These are phyloP conservation scores for Zarea fungicola DNA, from an alignment of 2,329 filamentous ascomycete species.

Conservation along the genomic window DNA sequence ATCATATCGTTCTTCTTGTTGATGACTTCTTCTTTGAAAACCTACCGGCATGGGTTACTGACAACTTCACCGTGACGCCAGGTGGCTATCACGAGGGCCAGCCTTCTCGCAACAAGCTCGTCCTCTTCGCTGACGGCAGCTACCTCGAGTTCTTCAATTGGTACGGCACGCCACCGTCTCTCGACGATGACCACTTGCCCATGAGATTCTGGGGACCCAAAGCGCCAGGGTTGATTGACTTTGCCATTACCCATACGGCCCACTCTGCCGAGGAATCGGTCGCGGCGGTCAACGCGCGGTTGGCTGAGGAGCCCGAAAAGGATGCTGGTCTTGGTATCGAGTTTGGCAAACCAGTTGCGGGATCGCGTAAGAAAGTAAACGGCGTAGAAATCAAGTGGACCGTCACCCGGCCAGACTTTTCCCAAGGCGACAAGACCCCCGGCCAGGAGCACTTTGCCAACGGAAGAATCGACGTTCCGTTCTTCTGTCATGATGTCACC, in stretches of 20 bases:
- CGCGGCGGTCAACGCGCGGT: background rate
- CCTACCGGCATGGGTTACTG: background rate
- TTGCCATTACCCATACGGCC: background rate
- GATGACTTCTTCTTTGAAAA: background rate
- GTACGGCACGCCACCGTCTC: background rate
- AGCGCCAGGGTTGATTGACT: background rate
- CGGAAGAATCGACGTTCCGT: background rate
- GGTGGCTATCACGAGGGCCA: background rate
- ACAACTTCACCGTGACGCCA: background rate
- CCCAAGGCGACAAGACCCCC: background rate
- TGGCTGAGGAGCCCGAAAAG: background rate
- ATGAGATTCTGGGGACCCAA: background rate
- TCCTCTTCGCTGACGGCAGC: background rate
- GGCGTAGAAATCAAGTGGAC: background rate
- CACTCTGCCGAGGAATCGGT: background rate
- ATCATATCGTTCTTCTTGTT: background rate
- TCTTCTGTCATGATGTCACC: background rate
- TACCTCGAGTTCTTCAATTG: conserved; percentile 1
- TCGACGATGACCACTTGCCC: background rate
- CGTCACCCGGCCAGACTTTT: background rate
- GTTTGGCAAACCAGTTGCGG: too few relatives aligned
- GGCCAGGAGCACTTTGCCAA: background rate
- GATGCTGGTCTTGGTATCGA: background rate
- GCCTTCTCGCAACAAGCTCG: too few relatives aligned
- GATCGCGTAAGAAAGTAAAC: background rate